phyloP scores from a whole-genome alignment of 2,329 filamentous ascomycete species.

The Xenosphaeropsis pyriputrescens region DNA sequence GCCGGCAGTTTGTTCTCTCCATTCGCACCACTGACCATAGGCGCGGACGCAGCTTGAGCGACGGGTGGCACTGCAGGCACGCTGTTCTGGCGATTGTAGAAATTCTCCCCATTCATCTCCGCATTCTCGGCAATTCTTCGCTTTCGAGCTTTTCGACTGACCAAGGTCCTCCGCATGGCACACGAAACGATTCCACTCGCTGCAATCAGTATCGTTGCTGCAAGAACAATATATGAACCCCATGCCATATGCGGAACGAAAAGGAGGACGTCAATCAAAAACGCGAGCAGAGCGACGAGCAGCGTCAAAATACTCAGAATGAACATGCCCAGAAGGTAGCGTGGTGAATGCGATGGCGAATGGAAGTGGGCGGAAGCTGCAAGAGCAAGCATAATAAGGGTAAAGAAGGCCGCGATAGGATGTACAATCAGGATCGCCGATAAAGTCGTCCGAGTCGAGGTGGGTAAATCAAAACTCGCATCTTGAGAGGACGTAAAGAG shows the following conservation, averaged over 20 bases:
- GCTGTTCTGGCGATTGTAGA: slow-evolving; percentile 52
- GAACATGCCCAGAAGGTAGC: slow-evolving; percentile 72
- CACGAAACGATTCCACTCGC: slow-evolving; percentile 76
- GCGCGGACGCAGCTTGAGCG: slow-evolving; percentile 34
- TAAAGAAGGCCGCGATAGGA: slow-evolving; percentile 76
- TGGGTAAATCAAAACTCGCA: slow-evolving; percentile 38
- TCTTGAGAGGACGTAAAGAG: slow-evolving; percentile 11
- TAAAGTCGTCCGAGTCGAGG: slow-evolving; percentile 43
- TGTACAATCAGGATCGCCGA: slow-evolving; percentile 86
- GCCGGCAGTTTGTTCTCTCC: slow-evolving; percentile 32
- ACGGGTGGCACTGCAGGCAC: slow-evolving; percentile 18
- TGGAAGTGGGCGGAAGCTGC: slow-evolving; percentile 76
- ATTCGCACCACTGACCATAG: slow-evolving; percentile 39
- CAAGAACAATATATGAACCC: slow-evolving; percentile 89
- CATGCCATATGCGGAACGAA: slow-evolving; percentile 90
- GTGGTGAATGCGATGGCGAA: slow-evolving; percentile 73
- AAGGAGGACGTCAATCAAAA: slow-evolving; percentile 83
- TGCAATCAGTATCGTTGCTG: slow-evolving; percentile 72
- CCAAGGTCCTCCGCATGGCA: slow-evolving; percentile 84
- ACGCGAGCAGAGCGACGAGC: slow-evolving; percentile 69
- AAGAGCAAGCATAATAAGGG: slow-evolving; percentile 70
- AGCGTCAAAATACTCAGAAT: slow-evolving; percentile 80
- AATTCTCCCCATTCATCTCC: slow-evolving; percentile 93
- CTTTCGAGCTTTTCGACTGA: slow-evolving; percentile 85
- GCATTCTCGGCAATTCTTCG: slow-evolving; percentile 85